These are phyloP conservation scores for Protea cynaroides DNA, from an alignment of 164 flowering plant genomes.

Conservation along the genomic window DNA sequence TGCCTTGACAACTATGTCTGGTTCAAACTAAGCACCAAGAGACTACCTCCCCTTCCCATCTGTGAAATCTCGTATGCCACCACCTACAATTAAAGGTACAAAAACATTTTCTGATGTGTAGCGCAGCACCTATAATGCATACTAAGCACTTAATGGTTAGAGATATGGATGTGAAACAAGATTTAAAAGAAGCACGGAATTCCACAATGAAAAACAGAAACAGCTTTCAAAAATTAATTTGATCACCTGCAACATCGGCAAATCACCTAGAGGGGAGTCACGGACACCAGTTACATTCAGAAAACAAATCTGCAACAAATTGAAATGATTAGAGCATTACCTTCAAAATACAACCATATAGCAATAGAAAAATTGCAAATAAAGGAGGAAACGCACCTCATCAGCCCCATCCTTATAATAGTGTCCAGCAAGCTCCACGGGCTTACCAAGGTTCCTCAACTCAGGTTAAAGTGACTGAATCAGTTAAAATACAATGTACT, in stretches of 20 bases:
- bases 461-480: no score
- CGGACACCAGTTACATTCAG: slow-evolving; percentile 96
- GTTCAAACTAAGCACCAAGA: slow-evolving; percentile 1
- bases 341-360: neutral
- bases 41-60: slow-evolving; percentile 90
- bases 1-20: no score
- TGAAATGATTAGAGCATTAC: slow-evolving; percentile 5
- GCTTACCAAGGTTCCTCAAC: no score
- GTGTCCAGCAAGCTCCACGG: no score
- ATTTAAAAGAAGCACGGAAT: neutral
- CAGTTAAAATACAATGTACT: no score
- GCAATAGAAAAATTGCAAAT: neutral
- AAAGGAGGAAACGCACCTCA: slow-evolving; percentile 51
- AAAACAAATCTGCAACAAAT: slow-evolving; percentile 71
- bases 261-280: slow-evolving; percentile 90
- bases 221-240: slow-evolving; percentile 10
- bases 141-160: neutral
- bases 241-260: slow-evolving; percentile 90
- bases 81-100: slow-evolving; percentile 97
- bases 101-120: slow-evolving; percentile 87
- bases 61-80: slow-evolving; percentile 94
- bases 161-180: neutral
- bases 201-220: neutral
- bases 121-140: slow-evolving; percentile 54
- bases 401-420: no score